Evolutionary conservation across 2,329 filamentous ascomycete genomes (phyloP).

Genomic region (Penicillium sp.): DNA sequence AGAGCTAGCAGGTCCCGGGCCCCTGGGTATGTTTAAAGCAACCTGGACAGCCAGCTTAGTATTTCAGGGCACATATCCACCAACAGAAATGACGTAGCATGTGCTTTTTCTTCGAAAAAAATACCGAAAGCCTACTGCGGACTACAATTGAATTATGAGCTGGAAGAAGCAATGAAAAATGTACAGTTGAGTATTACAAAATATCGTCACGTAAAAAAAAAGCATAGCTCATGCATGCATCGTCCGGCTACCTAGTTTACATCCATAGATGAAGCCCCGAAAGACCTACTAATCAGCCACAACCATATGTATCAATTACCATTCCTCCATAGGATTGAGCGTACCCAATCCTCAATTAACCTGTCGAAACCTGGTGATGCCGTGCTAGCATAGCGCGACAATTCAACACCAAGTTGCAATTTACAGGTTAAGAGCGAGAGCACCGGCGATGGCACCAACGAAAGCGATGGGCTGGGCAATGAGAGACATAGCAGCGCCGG

Average conservation of each 20-base stretch:
- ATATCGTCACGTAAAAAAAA: background rate
- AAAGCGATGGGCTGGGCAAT: conserved; percentile 6
- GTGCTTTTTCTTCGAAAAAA: too few species aligned
- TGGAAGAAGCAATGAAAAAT: too few species aligned
- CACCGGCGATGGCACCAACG: conserved; percentile 21
- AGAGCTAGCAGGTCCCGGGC: too few species aligned
- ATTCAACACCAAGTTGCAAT: background rate
- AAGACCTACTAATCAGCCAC: background rate
- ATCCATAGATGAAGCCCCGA: conserved; percentile 2
- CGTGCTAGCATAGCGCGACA: background rate
- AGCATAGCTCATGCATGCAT: conserved; percentile 3
- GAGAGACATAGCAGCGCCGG: conserved; percentile 16
- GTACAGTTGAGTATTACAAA: background rate
- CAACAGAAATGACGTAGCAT: too few species aligned
- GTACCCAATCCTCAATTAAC: background rate
- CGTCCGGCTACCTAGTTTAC: background rate
- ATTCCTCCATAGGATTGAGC: background rate
- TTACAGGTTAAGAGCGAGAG: conserved; percentile 22
- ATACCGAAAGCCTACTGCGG: too few species aligned
- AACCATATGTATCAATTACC: conserved; percentile 6
- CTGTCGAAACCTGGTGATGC: background rate
- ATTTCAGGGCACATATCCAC: too few species aligned
- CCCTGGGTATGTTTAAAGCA: too few species aligned
- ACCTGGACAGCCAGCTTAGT: too few species aligned
- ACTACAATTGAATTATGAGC: too few species aligned